phyloP scores from a whole-genome alignment of 371 early-diverging fungal genomes.

The Coemansia linderi region DNA sequence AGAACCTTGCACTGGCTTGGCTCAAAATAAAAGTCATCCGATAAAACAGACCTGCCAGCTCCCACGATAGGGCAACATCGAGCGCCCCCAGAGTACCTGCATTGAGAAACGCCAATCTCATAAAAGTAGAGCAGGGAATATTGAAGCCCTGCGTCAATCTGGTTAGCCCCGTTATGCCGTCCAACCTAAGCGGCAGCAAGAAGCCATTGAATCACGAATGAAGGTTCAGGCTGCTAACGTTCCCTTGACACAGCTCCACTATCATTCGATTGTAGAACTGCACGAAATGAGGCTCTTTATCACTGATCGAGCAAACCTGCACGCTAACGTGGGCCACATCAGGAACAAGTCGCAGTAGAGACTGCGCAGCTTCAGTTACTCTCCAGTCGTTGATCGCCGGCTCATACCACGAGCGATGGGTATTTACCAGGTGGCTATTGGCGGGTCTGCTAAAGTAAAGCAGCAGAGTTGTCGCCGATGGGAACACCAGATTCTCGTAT shows the following conservation, averaged over 20 bases:
- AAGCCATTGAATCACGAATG: background rate
- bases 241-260: background rate
- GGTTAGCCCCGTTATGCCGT: background rate
- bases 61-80: background rate
- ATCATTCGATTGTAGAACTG: background rate
- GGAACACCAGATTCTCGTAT: background rate
- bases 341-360: background rate
- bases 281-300: background rate
- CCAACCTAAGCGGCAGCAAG: background rate
- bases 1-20: too few relatives aligned
- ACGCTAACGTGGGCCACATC: background rate
- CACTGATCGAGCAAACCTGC: background rate
- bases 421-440: too few relatives aligned
- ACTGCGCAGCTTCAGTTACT: background rate
- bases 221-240: background rate
- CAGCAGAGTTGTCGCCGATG: background rate
- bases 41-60: too few relatives aligned
- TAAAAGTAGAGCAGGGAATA: background rate
- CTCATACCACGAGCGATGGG: background rate
- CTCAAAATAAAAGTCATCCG: background rate
- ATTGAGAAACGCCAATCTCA: conserved; percentile 4
- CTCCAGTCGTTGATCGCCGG: background rate
- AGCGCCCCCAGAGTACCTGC: background rate
- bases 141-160: background rate
- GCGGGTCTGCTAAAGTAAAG: background rate